A percentile compares a stretch with the other conserved stretches of the same genome.
Conservation (phyloP, 495 filamentous ascomycete species). For the Aspergillus sclerotioniger region DNA sequence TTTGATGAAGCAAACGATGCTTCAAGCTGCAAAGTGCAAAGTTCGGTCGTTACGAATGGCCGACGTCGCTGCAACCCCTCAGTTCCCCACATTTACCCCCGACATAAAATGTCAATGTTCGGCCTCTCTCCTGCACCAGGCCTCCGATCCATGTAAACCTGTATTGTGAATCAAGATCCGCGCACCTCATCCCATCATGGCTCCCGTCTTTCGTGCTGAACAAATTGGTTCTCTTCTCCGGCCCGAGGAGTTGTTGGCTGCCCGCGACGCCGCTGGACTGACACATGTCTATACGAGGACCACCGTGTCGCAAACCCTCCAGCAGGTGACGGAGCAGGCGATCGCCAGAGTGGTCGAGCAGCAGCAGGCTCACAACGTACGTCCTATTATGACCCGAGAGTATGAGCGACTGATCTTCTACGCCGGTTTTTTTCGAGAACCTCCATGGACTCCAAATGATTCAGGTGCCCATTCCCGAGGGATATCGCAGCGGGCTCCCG, state of each 20-base stretch:
- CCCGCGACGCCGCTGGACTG: constrained; percentile 22
- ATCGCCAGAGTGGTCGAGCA: constrained; percentile 17
- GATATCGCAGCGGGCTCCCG: constrained; percentile 1
- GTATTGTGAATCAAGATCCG: neutral
- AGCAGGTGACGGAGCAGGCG: constrained; percentile 11
- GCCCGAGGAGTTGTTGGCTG: constrained; percentile 16
- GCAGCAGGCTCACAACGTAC: constrained; percentile 19
- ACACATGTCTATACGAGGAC: constrained; percentile 13
- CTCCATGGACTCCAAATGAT: constrained; percentile 16
- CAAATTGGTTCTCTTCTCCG: constrained; percentile 28
- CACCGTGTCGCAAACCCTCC: neutral
- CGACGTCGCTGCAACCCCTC: neutral
- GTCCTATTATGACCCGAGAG: constrained; percentile 23
- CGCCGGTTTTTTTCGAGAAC: constrained; percentile 23
- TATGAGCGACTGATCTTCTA: constrained; percentile 25
- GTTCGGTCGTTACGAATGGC: neutral
- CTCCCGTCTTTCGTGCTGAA: constrained; percentile 27
- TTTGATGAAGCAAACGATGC: neutral
- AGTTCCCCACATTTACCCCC: neutral
- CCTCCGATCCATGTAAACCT: neutral
- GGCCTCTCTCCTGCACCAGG: neutral
- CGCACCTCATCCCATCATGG: constrained; percentile 22
- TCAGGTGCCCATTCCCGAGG: constrained; percentile 7
- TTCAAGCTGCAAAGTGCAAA: too few species aligned
- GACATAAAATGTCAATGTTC: too few species aligned